These are phyloP conservation scores for Ustilago cynodontis DNA, from an alignment of 1,284 basidiomycete genomes.

Conservation along the genomic window DNA sequence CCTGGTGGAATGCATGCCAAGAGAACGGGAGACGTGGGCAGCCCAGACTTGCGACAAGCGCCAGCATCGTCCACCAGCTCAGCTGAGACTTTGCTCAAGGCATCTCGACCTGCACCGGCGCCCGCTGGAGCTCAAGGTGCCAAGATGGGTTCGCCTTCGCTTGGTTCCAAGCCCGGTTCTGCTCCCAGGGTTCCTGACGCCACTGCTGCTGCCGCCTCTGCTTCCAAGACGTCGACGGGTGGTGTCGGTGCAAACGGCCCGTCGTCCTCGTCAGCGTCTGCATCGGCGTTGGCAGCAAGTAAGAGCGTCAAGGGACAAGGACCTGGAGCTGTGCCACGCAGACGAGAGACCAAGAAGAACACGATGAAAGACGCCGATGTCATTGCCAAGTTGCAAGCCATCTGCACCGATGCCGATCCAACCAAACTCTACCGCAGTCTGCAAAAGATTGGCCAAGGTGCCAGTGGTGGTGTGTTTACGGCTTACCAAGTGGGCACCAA, in stretches of 20 bases:
- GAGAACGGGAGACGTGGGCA: constrained; percentile 16
- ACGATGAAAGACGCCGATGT: constrained; percentile 86
- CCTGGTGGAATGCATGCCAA: constrained; percentile 35
- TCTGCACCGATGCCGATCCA: constrained; percentile 97
- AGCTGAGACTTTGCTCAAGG: constrained; percentile 41
- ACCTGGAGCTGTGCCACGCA: constrained; percentile 73
- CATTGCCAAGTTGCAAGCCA: constrained; percentile 87
- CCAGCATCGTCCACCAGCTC: constrained; percentile 28
- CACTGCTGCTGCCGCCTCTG: constrained; percentile 4
- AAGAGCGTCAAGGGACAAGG: constrained; percentile 27
- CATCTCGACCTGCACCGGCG: constrained; percentile 53
- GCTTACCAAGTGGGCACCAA: constrained; percentile 96
- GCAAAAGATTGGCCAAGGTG: constrained; percentile 97
- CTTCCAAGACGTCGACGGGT: constrained; percentile 7
- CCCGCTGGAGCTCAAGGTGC: constrained; percentile 15
- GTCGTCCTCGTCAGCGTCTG: constrained; percentile 5
- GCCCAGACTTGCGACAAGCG: constrained; percentile 32
- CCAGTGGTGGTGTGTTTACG: constrained; percentile 97
- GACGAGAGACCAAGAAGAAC: constrained; percentile 80
- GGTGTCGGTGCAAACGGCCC: constrained; percentile 7
- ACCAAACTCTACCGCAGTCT: constrained; percentile 91
- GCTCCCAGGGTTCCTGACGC: constrained; percentile 9
- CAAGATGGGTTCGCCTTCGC: constrained; percentile 21
- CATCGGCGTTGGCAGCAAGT: constrained; percentile 13
- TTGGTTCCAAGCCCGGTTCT: constrained; percentile 17